A percentile compares a stretch with the other conserved stretches of the same genome.
Conservation (phyloP, 305 asterid genomes). For the Euphrasia arctica region DNA sequence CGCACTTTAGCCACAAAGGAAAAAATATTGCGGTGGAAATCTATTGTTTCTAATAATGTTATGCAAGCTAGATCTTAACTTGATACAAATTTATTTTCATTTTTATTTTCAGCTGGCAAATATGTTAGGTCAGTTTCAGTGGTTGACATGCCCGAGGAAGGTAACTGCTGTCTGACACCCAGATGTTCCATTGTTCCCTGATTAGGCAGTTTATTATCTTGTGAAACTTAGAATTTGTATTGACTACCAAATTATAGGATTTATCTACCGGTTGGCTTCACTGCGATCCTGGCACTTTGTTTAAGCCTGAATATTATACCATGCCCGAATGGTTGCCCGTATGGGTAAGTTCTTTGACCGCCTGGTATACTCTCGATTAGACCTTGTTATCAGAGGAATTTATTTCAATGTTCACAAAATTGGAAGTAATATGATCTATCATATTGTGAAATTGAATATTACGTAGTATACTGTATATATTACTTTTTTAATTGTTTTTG, state of each 20-base stretch:
- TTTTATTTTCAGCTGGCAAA: constrained; percentile 74
- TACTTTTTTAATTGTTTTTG: constrained; percentile 17
- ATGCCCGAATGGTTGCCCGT: constrained; percentile 71
- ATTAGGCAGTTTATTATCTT: constrained; percentile 21
- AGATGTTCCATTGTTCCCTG: not conserved
- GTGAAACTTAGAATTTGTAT: constrained; percentile 21
- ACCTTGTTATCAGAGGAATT: constrained; percentile 6
- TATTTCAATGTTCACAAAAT: not conserved
- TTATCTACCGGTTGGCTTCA: constrained; percentile 91
- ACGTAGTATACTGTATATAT: too few species aligned
- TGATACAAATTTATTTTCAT: constrained; percentile 14
- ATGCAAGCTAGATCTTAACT: too few species aligned
- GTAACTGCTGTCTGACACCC: constrained; percentile 35
- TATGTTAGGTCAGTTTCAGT: constrained; percentile 67
- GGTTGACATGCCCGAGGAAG: constrained; percentile 98
- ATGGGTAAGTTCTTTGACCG: constrained; percentile 55
- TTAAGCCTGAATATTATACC: constrained; percentile 64
- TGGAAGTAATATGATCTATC: not conserved
- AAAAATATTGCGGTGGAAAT: too few species aligned
- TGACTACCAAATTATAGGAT: constrained; percentile 50
- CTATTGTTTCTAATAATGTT: too few species aligned
- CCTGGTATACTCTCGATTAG: constrained; percentile 1
- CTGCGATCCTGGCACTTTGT: constrained; percentile 90
- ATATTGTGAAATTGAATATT: not conserved
- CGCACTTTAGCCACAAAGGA: too few species aligned